Conservation (phyloP, 768 basidiomycete species). For the Pleurotus platypus region DNA sequence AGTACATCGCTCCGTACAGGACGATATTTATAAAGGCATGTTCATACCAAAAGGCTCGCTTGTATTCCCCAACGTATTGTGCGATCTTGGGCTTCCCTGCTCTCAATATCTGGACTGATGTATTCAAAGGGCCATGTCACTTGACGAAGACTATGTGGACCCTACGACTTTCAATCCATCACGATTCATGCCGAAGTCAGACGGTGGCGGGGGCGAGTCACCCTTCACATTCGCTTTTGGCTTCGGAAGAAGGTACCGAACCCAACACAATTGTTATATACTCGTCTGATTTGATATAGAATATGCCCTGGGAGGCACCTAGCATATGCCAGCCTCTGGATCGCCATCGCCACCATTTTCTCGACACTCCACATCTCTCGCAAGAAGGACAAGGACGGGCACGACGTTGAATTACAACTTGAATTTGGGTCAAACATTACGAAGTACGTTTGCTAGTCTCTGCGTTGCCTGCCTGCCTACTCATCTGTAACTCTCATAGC, state of each 20-base stretch:
- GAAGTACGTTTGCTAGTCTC: slow-evolving; percentile 26
- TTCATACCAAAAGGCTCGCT: slow-evolving; percentile 31
- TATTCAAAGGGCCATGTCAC: neutral
- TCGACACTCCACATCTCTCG: slow-evolving; percentile 42
- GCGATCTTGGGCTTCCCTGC: neutral
- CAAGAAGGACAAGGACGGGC: slow-evolving; percentile 30
- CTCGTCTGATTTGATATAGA: slow-evolving; percentile 12
- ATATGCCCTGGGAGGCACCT: slow-evolving; percentile 48
- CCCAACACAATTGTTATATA: neutral
- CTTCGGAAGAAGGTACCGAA: slow-evolving; percentile 2
- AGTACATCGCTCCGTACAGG: slow-evolving; percentile 25
- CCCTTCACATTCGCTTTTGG: neutral
- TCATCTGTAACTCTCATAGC: neutral
- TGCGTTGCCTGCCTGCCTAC: neutral
- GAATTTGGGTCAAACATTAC: slow-evolving; percentile 39
- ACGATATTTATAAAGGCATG: slow-evolving; percentile 30
- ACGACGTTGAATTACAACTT: slow-evolving; percentile 32
- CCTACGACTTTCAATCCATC: neutral
- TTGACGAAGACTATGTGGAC: slow-evolving; percentile 2
- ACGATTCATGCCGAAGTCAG: slow-evolving; percentile 1
- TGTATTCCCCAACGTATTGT: slow-evolving; percentile 31
- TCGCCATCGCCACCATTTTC: slow-evolving; percentile 42
- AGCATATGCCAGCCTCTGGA: slow-evolving; percentile 44
- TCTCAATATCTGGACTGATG: neutral
- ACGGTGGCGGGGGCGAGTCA: slow-evolving; percentile 1